phyloP scores from a whole-genome alignment of 1,284 basidiomycete species.

The Clitocybe nebularis region DNA sequence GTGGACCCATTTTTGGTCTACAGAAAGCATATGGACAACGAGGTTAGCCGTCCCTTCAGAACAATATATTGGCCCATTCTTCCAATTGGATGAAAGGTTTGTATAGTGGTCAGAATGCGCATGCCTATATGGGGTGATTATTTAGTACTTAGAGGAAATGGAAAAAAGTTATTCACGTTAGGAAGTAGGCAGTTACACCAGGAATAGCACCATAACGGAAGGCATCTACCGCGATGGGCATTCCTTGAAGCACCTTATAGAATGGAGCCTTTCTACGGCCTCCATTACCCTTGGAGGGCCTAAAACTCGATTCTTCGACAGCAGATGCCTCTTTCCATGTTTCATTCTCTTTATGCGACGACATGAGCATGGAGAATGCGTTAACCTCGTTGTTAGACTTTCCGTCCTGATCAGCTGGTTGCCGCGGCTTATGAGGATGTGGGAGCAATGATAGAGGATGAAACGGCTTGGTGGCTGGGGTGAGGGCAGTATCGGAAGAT shows the following conservation, averaged over 20 bases:
- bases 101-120: constrained; percentile 96
- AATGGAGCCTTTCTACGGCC: constrained; percentile 81
- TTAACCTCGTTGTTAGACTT: constrained; percentile 21
- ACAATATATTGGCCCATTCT: constrained; percentile 91
- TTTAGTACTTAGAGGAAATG: background rate
- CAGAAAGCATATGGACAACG: constrained; percentile 85
- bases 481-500: background rate
- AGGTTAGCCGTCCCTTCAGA: constrained; percentile 89
- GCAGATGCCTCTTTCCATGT: constrained; percentile 79
- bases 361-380: constrained; percentile 83
- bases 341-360: constrained; percentile 72
- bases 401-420: constrained; percentile 13
- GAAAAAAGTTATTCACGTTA: constrained; percentile 57
- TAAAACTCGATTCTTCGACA: constrained; percentile 46
- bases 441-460: constrained; percentile 19
- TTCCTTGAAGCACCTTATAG: constrained; percentile 94
- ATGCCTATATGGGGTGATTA: constrained; percentile 50
- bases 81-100: constrained; percentile 84
- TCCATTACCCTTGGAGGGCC: constrained; percentile 45
- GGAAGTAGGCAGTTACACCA: constrained; percentile 82
- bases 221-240: constrained; percentile 96
- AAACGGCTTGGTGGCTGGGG: constrained; percentile 11
- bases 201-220: constrained; percentile 93
- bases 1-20: constrained; percentile 84
- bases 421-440: constrained; percentile 16